Base-by-base conservation (phyloP, 306 rosid species). In the Fragaria iinumae region DNA sequence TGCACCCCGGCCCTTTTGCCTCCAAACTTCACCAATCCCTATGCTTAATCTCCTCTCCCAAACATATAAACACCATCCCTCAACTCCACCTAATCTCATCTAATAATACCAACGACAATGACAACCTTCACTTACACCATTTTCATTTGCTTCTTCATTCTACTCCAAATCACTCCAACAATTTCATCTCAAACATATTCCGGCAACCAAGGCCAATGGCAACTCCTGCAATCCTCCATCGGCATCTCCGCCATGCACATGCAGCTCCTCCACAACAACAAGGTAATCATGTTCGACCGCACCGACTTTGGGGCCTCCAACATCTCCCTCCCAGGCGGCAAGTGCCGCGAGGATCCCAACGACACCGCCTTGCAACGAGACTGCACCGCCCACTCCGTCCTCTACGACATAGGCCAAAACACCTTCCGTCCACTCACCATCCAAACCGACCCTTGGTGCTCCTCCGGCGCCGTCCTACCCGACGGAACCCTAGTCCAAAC, bases 241-340 rank as follows among this genome's bases (percentile, higher is more conserved):
- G 96, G 97, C 83, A 87, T 93, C 27, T 86, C 87, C 0, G 92
- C 90, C 76, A 91, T 93, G 98, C 98, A 91, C 94, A 91, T 93
- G 98, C 98, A 93, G 71, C 81, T 93, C 7, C 77, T 91, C 25
- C 88, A 76, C 75, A 79, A 82, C 47, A 91, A 88, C 82, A 74
- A 75, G 6, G 89, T 93, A 34, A 32, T 90, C 21, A 87, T 91
- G 41, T 91, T 67, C 71, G 96, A 91, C 81, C 91, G 90, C 36
- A 89, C 96, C 1, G 90, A 86, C 69, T 89, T 83, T 41, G 93
- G 97, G 17, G 38, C 29, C 3, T 94, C 97, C 27, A 83, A 84
- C 70, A 74, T 94, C 52, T 83, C 95, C 57, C 92, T 94, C 8
- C 70, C 88, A 5, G 9, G 16, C 1, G 85, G 89, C 1, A 70